These are phyloP conservation scores for Caloboletus firmus DNA, from an alignment of 1,284 basidiomycete genomes.

Conservation along the genomic window DNA sequence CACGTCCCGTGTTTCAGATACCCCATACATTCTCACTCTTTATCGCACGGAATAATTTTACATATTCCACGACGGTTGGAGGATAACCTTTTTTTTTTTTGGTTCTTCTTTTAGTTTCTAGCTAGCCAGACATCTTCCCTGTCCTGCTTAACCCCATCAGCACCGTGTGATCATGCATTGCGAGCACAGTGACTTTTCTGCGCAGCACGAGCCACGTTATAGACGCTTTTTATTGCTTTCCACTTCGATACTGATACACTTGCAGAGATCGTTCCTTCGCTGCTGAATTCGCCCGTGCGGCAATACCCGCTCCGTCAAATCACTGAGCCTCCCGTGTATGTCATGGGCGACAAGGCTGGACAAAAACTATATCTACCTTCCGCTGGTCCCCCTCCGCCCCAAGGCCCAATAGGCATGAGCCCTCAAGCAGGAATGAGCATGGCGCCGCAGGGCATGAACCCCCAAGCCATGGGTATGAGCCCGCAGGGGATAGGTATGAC, in stretches of 20 bases:
- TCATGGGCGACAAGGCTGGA: slow-evolving; percentile 66
- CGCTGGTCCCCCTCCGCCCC: slow-evolving; percentile 34
- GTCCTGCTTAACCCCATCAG: background rate
- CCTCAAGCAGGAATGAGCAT: slow-evolving; percentile 29
- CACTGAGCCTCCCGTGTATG: slow-evolving; percentile 63
- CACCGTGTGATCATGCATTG: background rate
- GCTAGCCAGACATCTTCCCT: background rate
- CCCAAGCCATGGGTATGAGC: slow-evolving; percentile 27
- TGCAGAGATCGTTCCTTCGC: slow-evolving; percentile 55
- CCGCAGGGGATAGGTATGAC: slow-evolving; percentile 33
- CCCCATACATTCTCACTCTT: slow-evolving; percentile 6
- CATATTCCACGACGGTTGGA: slow-evolving; percentile 1
- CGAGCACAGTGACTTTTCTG: background rate
- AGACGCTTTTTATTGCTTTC: background rate
- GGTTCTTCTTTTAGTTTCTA: background rate
- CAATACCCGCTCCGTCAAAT: slow-evolving; percentile 65
- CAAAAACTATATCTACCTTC: slow-evolving; percentile 55
- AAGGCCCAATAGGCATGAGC: slow-evolving; percentile 29
- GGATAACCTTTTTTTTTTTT: background rate
- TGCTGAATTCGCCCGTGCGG: slow-evolving; percentile 60
- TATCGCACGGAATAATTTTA: slow-evolving; percentile 9
- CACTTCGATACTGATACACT: slow-evolving; percentile 6
- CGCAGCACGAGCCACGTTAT: background rate
- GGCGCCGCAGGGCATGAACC: slow-evolving; percentile 33
- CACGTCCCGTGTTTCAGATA: slow-evolving; percentile 16